Conservation (phyloP, 1,284 basidiomycete species). For the Ceraceosorus guamensis region DNA sequence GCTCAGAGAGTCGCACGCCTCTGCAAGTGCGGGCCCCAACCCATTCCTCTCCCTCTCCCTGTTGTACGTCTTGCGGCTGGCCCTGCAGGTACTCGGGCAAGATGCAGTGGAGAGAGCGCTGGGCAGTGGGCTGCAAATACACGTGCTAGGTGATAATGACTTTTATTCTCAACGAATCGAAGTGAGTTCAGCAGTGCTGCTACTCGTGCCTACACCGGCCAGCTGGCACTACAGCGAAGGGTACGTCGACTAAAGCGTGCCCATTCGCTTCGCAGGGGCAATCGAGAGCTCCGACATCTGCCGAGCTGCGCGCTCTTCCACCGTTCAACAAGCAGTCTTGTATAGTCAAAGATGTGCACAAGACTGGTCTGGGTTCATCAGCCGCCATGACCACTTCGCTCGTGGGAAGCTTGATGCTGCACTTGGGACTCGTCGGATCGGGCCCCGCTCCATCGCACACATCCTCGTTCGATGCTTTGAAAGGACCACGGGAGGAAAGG, state of each 20-base stretch:
- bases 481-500: no score
- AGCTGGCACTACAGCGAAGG: no score
- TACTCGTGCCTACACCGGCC: constrained; percentile 15
- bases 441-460: constrained; percentile 5
- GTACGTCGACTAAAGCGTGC: no score
- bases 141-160: constrained; percentile 87
- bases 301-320: constrained; percentile 55
- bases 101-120: constrained; percentile 10
- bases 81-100: constrained; percentile 49
- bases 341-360: constrained; percentile 71
- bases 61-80: constrained; percentile 64
- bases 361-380: constrained; percentile 94
- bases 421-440: constrained; percentile 63
- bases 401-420: constrained; percentile 73
- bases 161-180: constrained; percentile 90
- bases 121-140: constrained; percentile 59
- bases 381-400: constrained; percentile 94
- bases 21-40: constrained; percentile 55
- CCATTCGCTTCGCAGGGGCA: no score
- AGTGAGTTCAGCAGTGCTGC: constrained; percentile 52
- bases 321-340: constrained; percentile 57
- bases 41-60: constrained; percentile 87
- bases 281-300: constrained; percentile 24
- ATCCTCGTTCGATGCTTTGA: constrained; percentile 32
- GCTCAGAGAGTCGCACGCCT: neutral